phyloP scores from a whole-genome alignment of 108 stramenopile genomes.

The Discostella stelligeroides region DNA sequence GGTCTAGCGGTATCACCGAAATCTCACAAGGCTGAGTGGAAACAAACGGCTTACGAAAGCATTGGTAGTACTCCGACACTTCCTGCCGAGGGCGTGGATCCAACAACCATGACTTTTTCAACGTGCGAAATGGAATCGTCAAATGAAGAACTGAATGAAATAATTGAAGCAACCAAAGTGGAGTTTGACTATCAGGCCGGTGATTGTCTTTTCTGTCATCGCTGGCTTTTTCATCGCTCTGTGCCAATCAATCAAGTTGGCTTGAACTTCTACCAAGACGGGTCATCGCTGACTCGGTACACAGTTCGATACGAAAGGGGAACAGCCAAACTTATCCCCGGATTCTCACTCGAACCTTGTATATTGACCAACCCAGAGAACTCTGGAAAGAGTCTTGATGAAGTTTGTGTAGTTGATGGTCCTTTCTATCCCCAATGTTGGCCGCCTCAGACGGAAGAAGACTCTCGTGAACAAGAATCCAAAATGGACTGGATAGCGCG shows the following conservation, averaged over 20 bases:
- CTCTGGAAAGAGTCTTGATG: conserved; percentile 27
- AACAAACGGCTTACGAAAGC: conserved; percentile 6
- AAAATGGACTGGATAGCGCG: conserved; percentile 2
- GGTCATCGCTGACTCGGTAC: conserved; percentile 30
- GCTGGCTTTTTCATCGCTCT: conserved; percentile 45
- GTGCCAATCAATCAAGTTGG: conserved; percentile 23
- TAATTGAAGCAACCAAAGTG: conserved; percentile 19
- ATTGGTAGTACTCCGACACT: conserved; percentile 29
- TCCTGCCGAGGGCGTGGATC: conserved; percentile 9
- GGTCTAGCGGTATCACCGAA: conserved; percentile 34
- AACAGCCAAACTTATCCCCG: conserved; percentile 25
- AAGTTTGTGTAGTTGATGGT: conserved; percentile 15
- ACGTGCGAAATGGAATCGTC: conserved; percentile 19
- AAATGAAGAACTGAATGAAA: conserved; percentile 16
- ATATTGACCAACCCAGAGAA: conserved; percentile 23
- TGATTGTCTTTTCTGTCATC: conserved; percentile 34
- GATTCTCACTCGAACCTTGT: conserved; percentile 22
- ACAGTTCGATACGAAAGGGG: conserved; percentile 44
- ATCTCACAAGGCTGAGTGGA: conserved; percentile 26
- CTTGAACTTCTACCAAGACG: conserved; percentile 6
- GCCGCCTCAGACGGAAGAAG: conserved; percentile 11
- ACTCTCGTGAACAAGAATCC: not conserved
- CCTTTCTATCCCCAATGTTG: conserved; percentile 26
- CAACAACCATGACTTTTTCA: not conserved
- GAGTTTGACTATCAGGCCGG: conserved; percentile 29